Percentiles rank a stretch among this genome's conserved stretches.
phyloP scores from a whole-genome alignment of 225 moss, liverwort and hornwort genomes.

The Antitrichia curtipendula region DNA sequence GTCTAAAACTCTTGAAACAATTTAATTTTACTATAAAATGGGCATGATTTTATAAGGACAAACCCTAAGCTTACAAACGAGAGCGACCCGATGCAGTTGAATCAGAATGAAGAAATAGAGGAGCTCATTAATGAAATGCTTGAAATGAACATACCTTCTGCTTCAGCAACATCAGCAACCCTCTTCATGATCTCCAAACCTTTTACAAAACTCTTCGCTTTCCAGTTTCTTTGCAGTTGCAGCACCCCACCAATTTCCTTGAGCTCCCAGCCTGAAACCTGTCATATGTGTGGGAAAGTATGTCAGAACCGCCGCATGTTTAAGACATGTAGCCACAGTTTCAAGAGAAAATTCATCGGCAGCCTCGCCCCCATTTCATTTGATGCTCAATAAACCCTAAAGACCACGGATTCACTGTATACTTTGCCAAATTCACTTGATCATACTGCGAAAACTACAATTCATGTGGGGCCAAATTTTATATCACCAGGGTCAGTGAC shows the following conservation, averaged over 20 bases:
- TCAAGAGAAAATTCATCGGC: background rate
- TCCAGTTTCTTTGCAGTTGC: slow-evolving; percentile 67
- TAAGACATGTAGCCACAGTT: background rate
- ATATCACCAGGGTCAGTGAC: background rate
- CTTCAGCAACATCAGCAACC: slow-evolving; percentile 77
- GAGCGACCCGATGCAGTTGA: background rate
- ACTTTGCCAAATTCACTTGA: background rate
- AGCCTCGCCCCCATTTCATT: background rate
- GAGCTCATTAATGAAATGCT: background rate
- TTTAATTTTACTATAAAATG: background rate
- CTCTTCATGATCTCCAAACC: slow-evolving; percentile 68
- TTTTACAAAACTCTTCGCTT: slow-evolving; percentile 64
- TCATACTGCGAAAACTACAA: background rate
- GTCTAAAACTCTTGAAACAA: background rate
- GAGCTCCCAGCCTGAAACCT: slow-evolving; percentile 72
- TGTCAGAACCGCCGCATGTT: background rate
- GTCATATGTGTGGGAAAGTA: background rate
- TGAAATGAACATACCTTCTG: slow-evolving; percentile 38
- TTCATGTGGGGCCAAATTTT: background rate
- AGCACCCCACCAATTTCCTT: slow-evolving; percentile 51
- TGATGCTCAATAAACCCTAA: background rate
- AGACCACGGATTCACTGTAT: background rate
- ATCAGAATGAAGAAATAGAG: background rate
- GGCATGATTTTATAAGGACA: background rate
- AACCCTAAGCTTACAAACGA: background rate